These are phyloP conservation scores for Microdochium bolleyi DNA, from an alignment of 2,329 filamentous ascomycete species.

Conservation along the genomic window DNA sequence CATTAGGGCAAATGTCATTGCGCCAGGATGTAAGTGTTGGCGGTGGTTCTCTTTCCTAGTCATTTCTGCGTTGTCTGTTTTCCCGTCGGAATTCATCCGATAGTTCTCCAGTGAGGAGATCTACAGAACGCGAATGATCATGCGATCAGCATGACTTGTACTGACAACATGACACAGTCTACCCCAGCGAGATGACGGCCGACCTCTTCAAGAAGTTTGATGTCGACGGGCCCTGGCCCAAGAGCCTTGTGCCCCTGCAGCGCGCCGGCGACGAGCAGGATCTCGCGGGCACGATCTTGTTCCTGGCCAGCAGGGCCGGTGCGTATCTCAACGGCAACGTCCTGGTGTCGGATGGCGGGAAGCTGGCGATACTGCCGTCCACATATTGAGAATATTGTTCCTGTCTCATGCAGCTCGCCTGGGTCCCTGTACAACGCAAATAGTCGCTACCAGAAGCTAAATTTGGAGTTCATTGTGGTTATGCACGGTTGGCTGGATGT, in stretches of 20 bases:
- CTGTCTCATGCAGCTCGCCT: too few species aligned
- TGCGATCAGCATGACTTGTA: background rate
- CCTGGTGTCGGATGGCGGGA: constrained; percentile 43
- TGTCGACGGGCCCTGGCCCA: constrained; percentile 12
- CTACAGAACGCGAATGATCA: background rate
- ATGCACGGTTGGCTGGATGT: too few species aligned
- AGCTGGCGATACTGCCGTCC: constrained; percentile 20
- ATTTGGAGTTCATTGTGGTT: too few species aligned
- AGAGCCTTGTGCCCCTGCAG: constrained; percentile 11
- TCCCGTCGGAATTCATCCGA: too few species aligned
- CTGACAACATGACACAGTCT: constrained; percentile 20
- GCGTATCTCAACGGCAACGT: constrained; percentile 47
- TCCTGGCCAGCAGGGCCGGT: constrained; percentile 39
- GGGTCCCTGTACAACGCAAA: too few species aligned
- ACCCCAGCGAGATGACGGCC: constrained; percentile 35
- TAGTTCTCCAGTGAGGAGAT: background rate
- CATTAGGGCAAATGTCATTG: constrained; percentile 28
- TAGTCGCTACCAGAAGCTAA: too few species aligned
- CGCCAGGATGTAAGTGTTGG: constrained; percentile 15
- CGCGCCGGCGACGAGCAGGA: constrained; percentile 31
- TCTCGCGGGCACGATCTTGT: constrained; percentile 44
- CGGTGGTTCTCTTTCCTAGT: background rate
- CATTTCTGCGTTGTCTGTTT: too few species aligned
- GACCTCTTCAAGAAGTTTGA: constrained; percentile 15
- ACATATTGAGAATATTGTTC: too few species aligned